phyloP scores from a whole-genome alignment of 352 stramenopile species.

The Globisporangium perplexum region DNA sequence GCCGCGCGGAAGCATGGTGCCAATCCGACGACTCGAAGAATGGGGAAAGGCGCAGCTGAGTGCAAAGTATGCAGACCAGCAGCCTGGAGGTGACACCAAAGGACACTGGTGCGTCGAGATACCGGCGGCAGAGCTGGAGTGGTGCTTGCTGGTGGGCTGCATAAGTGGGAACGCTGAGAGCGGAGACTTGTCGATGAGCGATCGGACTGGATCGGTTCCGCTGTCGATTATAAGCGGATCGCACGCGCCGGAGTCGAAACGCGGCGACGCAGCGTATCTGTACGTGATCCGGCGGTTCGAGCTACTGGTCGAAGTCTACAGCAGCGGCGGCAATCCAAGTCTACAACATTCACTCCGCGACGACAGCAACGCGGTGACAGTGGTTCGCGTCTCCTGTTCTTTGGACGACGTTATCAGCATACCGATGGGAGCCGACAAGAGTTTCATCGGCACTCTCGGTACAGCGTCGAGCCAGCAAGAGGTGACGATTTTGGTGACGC shows the following conservation, averaged over 20 bases:
- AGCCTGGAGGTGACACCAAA: neutral
- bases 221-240: constrained; percentile 1
- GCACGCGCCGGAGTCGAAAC: neutral
- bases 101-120: constrained; percentile 11
- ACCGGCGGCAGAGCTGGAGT: constrained; percentile 17
- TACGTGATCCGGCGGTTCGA: constrained; percentile 30
- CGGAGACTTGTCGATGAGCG: constrained; percentile 35
- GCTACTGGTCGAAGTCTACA: constrained; percentile 23
- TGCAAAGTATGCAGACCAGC: constrained; percentile 1
- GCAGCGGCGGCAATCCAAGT: neutral
- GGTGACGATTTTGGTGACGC: constrained; percentile 22
- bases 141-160: constrained; percentile 29
- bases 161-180: constrained; percentile 28
- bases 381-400: constrained; percentile 21
- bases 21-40: constrained; percentile 5
- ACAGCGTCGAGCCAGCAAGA: constrained; percentile 7
- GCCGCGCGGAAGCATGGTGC: neutral
- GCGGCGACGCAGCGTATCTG: constrained; percentile 7
- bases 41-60: neutral
- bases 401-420: constrained; percentile 18
- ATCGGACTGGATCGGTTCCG: constrained; percentile 32
- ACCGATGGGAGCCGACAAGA: constrained; percentile 8
- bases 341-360: neutral
- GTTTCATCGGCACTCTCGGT: neutral
- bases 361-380: constrained; percentile 13